Percentiles rank a stretch among this genome's conserved stretches.
phyloP scores from a whole-genome alignment of 164 flowering plant genomes.

The Vitis rotundifolia region DNA sequence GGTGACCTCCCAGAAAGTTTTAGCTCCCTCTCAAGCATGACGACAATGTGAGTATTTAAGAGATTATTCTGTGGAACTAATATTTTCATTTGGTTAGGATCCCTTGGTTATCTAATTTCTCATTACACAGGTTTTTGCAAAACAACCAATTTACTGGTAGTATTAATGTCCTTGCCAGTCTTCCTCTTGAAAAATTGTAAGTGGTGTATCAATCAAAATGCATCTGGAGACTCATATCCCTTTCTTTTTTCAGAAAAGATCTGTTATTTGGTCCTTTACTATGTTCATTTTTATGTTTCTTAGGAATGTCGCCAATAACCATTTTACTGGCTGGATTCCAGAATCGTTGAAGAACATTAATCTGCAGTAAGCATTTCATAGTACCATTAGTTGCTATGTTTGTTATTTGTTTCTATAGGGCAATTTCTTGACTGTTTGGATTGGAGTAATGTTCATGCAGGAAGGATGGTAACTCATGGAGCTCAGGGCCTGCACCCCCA shows the following conservation, averaged over 20 bases:
- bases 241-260: not conserved
- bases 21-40: slow-evolving; percentile 60
- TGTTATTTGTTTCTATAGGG: not conserved
- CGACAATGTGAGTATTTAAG: slow-evolving; percentile 53
- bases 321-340: slow-evolving; percentile 87
- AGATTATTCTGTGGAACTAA: slow-evolving; percentile 2
- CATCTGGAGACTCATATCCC: not conserved
- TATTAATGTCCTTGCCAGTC: slow-evolving; percentile 76
- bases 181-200: slow-evolving; percentile 79
- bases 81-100: not conserved
- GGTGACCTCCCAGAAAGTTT: slow-evolving; percentile 75
- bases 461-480: slow-evolving; percentile 64
- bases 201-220: slow-evolving; percentile 24
- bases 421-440: slow-evolving; percentile 2
- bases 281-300: slow-evolving; percentile 1
- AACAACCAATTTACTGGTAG: slow-evolving; percentile 86
- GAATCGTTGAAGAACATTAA: slow-evolving; percentile 58
- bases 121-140: slow-evolving; percentile 69
- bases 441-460: slow-evolving; percentile 35
- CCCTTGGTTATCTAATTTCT: slow-evolving; percentile 7
- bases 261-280: not conserved
- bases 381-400: not conserved
- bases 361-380: slow-evolving; percentile 57
- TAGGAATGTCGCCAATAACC: slow-evolving; percentile 84
- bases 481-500: slow-evolving; percentile 85